These are phyloP conservation scores for Pestalotiopsis sp. DNA, from an alignment of 2,329 filamentous ascomycete species.

Conservation along the genomic window DNA sequence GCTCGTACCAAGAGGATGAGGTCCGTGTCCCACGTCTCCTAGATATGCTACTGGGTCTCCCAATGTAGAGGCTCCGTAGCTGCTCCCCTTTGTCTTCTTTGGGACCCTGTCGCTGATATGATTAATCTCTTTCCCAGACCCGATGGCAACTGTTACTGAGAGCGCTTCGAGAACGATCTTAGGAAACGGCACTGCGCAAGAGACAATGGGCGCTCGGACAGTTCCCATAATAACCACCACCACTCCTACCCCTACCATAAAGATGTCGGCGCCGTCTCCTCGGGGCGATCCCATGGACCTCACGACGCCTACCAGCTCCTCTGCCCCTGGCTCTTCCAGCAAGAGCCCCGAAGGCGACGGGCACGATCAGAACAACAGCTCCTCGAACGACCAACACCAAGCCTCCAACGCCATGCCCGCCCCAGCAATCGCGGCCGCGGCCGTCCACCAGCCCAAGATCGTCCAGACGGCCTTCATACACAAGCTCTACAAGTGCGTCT, in stretches of 20 bases:
- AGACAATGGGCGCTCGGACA: slow-evolving; percentile 52
- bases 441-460: slow-evolving; percentile 91
- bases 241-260: slow-evolving; percentile 51
- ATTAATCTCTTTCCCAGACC: slow-evolving; percentile 32
- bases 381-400: slow-evolving; percentile 38
- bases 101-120: slow-evolving; percentile 7
- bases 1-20: slow-evolving; percentile 17
- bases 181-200: slow-evolving; percentile 37
- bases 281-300: slow-evolving; percentile 62
- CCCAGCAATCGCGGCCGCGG: slow-evolving; percentile 63
- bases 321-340: slow-evolving; percentile 41
- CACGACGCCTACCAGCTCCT: slow-evolving; percentile 51
- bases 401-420: slow-evolving; percentile 46
- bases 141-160: slow-evolving; percentile 55
- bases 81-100: slow-evolving; percentile 3
- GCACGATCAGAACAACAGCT: slow-evolving; percentile 38
- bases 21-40: slow-evolving; percentile 16
- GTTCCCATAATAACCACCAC: slow-evolving; percentile 48
- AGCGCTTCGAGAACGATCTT: slow-evolving; percentile 45
- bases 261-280: slow-evolving; percentile 57
- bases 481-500: slow-evolving; percentile 90
- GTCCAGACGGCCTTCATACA: slow-evolving; percentile 99
- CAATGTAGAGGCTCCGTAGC: not conserved
- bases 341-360: slow-evolving; percentile 44
- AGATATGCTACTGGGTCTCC: slow-evolving; percentile 5